Evolutionary conservation across 306 rosid genomes (phyloP).

Genomic region (Pueraria montana): DNA sequence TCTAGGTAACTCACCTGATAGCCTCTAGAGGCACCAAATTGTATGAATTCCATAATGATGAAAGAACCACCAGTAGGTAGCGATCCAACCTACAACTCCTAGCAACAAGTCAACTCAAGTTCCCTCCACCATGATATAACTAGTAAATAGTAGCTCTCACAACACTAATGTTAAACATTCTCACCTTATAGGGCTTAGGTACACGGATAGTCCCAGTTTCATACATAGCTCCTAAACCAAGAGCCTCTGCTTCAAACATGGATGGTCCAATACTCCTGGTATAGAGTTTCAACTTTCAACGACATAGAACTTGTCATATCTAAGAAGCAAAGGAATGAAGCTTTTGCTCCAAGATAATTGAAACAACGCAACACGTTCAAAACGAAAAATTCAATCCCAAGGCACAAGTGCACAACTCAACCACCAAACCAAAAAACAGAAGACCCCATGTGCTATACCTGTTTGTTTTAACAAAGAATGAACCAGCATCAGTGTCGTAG

Average conservation of each 20-base stretch:
- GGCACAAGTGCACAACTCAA: not conserved
- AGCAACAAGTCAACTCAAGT: conserved; percentile 43
- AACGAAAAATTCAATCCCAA: conserved; percentile 17
- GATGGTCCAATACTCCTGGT: conserved; percentile 92
- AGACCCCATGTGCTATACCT: conserved; percentile 58
- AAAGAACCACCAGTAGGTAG: conserved; percentile 90
- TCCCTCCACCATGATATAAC: conserved; percentile 28
- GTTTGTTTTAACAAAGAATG: conserved; percentile 95
- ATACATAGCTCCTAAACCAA: conserved; percentile 91
- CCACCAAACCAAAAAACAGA: not conserved
- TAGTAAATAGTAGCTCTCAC: conserved; percentile 13
- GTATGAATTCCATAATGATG: conserved; percentile 93
- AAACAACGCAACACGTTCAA: conserved; percentile 19
- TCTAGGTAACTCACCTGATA: conserved; percentile 71
- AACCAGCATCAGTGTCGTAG: conserved; percentile 82
- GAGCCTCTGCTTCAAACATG: conserved; percentile 98
- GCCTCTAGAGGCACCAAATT: conserved; percentile 82
- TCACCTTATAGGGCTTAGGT: conserved; percentile 92
- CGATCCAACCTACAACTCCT: conserved; percentile 79
- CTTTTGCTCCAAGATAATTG: conserved; percentile 8
- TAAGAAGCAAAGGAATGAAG: conserved; percentile 22
- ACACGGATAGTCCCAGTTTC: conserved; percentile 79
- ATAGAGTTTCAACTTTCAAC: conserved; percentile 55
- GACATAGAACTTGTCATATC: conserved; percentile 8
- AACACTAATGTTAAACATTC: conserved; percentile 35